These are phyloP conservation scores for Ceratocystis colombiana DNA, from an alignment of 2,329 filamentous ascomycete genomes.

Conservation along the genomic window DNA sequence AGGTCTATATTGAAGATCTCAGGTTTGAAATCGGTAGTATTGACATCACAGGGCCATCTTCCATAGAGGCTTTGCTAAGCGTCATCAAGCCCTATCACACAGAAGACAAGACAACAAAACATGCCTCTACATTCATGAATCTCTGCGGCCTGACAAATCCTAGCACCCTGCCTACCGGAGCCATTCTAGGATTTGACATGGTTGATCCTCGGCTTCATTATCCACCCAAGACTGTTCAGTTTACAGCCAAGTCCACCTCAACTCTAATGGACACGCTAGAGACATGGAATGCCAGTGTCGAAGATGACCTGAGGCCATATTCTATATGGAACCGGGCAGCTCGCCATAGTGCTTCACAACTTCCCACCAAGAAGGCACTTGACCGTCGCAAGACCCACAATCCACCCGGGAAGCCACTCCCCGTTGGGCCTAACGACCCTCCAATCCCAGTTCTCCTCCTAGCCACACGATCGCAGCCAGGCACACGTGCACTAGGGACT, in stretches of 20 bases:
- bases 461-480: conserved; percentile 43
- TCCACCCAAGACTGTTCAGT: conserved; percentile 52
- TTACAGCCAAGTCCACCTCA: conserved; percentile 29
- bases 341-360: conserved; percentile 54
- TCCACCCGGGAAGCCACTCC: conserved; percentile 52
- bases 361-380: conserved; percentile 68
- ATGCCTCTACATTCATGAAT: conserved; percentile 42
- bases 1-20: conserved; percentile 55
- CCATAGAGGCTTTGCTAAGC: conserved; percentile 65
- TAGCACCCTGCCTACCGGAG: conserved; percentile 56
- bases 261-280: conserved; percentile 51
- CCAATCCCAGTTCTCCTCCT: conserved; percentile 67
- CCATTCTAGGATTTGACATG: conserved; percentile 61
- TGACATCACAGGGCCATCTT: conserved; percentile 54
- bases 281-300: conserved; percentile 50
- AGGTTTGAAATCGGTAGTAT: conserved; percentile 57
- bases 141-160: conserved; percentile 55
- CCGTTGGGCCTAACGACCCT: conserved; percentile 52
- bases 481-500: conserved; percentile 49
- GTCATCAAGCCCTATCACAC: conserved; percentile 48
- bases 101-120: conserved; percentile 31
- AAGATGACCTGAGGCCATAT: conserved; percentile 40
- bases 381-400: conserved; percentile 62
- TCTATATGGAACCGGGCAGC: conserved; percentile 58
- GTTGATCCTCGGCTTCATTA: conserved; percentile 72